phyloP scores from a whole-genome alignment of 371 early-diverging fungal species.

The Nematocida ironsii region DNA sequence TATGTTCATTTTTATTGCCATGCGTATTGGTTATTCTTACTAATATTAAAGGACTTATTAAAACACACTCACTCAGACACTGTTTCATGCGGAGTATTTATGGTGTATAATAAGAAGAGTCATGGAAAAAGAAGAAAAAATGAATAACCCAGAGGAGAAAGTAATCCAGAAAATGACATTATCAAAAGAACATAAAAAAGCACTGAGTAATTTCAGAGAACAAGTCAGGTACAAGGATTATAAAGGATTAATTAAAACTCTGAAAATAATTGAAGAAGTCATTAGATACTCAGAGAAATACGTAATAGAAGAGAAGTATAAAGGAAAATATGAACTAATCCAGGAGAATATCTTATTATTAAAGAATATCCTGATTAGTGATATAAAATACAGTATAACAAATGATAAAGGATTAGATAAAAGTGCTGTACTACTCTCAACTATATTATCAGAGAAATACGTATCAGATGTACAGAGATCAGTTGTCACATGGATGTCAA shows the following conservation, averaged over 20 bases:
- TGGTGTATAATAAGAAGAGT: not conserved
- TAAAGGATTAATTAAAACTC: constrained; percentile 47
- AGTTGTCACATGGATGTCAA: constrained; percentile 59
- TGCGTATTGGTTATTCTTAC: constrained; percentile 4
- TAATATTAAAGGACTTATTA: constrained; percentile 39
- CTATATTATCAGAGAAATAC: constrained; percentile 45
- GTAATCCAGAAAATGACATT: not conserved
- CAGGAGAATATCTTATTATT: constrained; percentile 54
- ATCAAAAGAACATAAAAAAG: constrained; percentile 49
- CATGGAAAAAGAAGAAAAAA: not conserved
- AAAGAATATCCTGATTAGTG: constrained; percentile 56
- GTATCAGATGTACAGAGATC: constrained; percentile 48
- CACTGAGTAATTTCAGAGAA: constrained; percentile 51
- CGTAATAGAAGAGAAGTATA: constrained; percentile 54
- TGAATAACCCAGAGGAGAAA: not conserved
- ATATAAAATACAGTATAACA: constrained; percentile 49
- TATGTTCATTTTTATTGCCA: constrained; percentile 34
- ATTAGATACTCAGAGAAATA: constrained; percentile 3
- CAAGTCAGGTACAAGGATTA: constrained; percentile 59
- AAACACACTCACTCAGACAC: constrained; percentile 26
- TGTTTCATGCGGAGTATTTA: constrained; percentile 53
- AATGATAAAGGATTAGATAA: constrained; percentile 55
- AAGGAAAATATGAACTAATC: constrained; percentile 5
- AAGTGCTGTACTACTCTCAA: constrained; percentile 49
- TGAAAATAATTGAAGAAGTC: constrained; percentile 17